Evolutionary conservation across 129 eudicot species (phyloP), one percentile per base, ranked within the genome.

Genomic region (Helichrysum umbraculigerum): DNA sequence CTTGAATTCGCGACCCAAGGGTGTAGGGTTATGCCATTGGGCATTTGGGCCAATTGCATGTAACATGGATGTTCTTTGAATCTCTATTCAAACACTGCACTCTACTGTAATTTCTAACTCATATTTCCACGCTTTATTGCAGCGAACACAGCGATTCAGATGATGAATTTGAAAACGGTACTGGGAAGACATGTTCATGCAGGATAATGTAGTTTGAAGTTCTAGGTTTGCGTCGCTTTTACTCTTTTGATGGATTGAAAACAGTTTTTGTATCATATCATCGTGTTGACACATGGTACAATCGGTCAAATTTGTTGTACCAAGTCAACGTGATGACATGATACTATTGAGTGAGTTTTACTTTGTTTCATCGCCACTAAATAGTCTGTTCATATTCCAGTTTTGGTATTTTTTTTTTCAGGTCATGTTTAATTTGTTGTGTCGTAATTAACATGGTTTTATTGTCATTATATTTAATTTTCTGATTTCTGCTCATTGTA

Each of bases 81-180:
- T 47, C 25, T 64, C 14, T 3, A 32, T 64, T 30, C 42, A 64
- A 15, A 64, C 11, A 34, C 32, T 63, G 19, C 11, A 30, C 5
- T 50, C 7, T 20, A 16, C 1, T 4, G 33, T 63, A 7, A 61
- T 20, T 42, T 66, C 74, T 73, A 15, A 80, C 29, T 80, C 28
- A 39, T 14, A 47, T 67, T 57, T 59, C 74, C 32, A 64, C n/a
- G 63, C 47, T 33, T 19, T 39, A 66, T 57, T 76, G 84, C 90
- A 91, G 97, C 50, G 97, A 91, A 39, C 75, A 70, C 52, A 87
- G 88, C 56, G 85, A 74, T 42, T 88, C 96, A 14, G 96, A 92
- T 37, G 88, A 92, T 47, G 98, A 90, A 59, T 88, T 88, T 80
- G 93, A 84, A 72, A 77, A 64, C 47, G 78, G 79, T 69, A 74